Evolutionary conservation across 345 rosid species (phyloP).

Genomic region (Melaleuca quinquenervia): DNA sequence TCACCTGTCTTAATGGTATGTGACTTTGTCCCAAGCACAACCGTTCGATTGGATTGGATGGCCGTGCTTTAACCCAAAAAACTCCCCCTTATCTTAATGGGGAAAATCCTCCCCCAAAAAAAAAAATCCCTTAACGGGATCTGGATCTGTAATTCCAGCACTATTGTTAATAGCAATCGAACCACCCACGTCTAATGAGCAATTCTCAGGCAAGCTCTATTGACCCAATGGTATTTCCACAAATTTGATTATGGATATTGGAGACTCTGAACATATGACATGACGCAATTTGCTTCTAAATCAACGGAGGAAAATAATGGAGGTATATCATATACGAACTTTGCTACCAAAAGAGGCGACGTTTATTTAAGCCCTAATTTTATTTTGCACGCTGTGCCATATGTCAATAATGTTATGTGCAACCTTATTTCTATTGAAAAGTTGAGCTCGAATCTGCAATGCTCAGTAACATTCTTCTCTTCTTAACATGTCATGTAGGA

Average conservation of each 20-base stretch:
- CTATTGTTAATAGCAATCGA: neutral
- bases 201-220: neutral
- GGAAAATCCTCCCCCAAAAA: no score
- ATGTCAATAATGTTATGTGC: neutral
- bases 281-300: neutral
- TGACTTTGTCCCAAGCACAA: no score
- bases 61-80: no score
- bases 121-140: no score
- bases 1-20: no score
- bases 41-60: no score
- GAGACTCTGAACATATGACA: conserved; percentile 3
- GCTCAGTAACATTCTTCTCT: neutral
- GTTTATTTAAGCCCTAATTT: neutral
- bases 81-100: no score
- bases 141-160: no score
- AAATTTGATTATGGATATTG: no score
- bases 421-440: neutral
- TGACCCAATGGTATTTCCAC: neutral
- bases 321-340: neutral
- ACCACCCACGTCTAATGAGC: neutral
- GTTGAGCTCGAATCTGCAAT: neutral
- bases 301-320: neutral
- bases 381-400: neutral
- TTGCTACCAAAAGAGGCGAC: neutral
- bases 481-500: neutral